A percentile compares a stretch with the other conserved stretches of the same genome.
Conservation (phyloP, 176 grass and related monocot species). For the Carex parvula region DNA sequence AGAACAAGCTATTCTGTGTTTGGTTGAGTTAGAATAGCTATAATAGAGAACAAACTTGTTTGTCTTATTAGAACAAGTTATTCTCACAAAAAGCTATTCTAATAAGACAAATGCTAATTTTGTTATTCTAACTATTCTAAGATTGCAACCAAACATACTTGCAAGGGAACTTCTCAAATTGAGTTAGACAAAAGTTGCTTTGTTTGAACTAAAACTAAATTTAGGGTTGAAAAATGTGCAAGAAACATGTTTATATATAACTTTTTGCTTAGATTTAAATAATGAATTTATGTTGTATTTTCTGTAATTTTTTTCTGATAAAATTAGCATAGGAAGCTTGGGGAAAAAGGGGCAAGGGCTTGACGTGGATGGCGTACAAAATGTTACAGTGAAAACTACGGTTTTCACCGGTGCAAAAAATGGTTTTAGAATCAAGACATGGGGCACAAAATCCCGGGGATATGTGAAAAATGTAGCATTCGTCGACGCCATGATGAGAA, state of each 20-base stretch:
- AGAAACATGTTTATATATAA: background rate
- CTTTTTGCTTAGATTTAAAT: background rate
- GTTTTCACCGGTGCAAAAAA: constrained; percentile 63
- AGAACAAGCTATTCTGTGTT: too few species aligned
- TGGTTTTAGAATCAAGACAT: constrained; percentile 83
- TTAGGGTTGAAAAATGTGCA: background rate
- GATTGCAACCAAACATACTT: too few species aligned
- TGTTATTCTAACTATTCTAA: too few species aligned
- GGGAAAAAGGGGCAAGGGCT: constrained; percentile 36
- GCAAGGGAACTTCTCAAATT: background rate
- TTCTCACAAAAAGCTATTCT: too few species aligned
- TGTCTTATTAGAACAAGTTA: too few species aligned
- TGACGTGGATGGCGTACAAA: constrained; percentile 41
- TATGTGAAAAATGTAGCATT: constrained; percentile 58
- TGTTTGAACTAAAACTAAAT: background rate
- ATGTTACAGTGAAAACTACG: constrained; percentile 87
- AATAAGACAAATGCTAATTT: too few species aligned
- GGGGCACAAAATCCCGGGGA: constrained; percentile 54
- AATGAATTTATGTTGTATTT: background rate
- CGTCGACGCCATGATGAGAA: constrained; percentile 47
- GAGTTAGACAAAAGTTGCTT: too few species aligned
- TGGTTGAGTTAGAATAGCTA: too few species aligned
- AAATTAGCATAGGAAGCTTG: constrained; percentile 23
- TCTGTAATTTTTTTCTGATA: constrained; percentile 8
- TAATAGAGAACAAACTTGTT: too few species aligned